phyloP scores from a whole-genome alignment of 768 basidiomycete genomes.

The Mrakia blollopis region DNA sequence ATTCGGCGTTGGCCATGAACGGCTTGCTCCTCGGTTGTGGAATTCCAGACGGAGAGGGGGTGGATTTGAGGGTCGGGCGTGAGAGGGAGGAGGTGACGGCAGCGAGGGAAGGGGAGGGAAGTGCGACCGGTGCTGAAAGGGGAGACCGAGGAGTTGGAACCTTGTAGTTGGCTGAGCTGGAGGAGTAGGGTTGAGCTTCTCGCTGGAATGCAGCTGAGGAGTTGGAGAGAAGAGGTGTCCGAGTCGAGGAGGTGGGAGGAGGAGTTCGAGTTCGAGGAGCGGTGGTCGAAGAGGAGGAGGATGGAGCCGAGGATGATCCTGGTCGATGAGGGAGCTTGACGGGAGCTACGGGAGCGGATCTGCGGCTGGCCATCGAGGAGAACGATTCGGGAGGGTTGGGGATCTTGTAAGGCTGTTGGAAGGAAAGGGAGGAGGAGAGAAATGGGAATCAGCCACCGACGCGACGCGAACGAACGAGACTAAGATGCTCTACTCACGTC shows the following conservation, averaged over 20 bases:
- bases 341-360: background rate
- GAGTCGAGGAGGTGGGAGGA: constrained; percentile 3
- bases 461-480: too few species aligned
- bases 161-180: background rate
- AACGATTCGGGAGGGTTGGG: constrained; percentile 18
- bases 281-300: background rate
- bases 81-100: background rate
- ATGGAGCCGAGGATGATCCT: constrained; percentile 22
- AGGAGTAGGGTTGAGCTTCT: background rate
- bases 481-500: constrained; percentile 43
- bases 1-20: constrained; percentile 31
- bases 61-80: constrained; percentile 20
- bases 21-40: constrained; percentile 6
- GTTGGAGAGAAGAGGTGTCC: background rate
- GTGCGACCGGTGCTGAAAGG: background rate
- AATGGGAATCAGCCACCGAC: too few species aligned
- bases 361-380: background rate
- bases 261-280: constrained; percentile 18
- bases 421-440: too few species aligned
- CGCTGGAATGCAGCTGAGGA: background rate
- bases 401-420: constrained; percentile 38
- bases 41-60: constrained; percentile 36
- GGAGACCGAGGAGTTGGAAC: constrained; percentile 32
- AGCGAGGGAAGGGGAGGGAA: background rate
- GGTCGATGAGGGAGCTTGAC: constrained; percentile 47